These are phyloP conservation scores for Capsella rubella DNA, from an alignment of 441 rosid species.

Conservation along the genomic window DNA sequence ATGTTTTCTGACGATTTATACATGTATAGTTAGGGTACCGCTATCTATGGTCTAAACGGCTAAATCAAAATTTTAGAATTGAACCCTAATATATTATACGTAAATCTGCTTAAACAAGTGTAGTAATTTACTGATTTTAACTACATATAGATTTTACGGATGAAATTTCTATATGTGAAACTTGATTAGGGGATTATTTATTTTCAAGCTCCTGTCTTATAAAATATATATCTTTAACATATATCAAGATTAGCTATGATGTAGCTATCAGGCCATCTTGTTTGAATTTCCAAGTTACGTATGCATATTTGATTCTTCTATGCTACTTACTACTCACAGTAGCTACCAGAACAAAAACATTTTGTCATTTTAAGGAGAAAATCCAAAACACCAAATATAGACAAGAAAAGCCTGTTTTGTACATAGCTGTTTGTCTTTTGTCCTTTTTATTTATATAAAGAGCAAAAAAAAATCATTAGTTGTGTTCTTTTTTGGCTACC, in stretches of 20 bases:
- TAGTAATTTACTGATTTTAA: neutral
- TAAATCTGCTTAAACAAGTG: neutral
- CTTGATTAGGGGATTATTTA: neutral
- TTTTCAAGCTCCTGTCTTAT: neutral
- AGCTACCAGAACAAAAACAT: neutral
- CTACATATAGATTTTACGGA: neutral
- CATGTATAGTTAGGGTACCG: neutral
- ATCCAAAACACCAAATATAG: conserved; percentile 14
- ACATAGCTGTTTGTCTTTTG: too few relatives aligned
- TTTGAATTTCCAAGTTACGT: conserved; percentile 26
- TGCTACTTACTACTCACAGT: neutral
- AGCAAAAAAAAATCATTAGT: too few relatives aligned
- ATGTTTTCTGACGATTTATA: neutral
- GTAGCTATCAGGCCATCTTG: conserved; percentile 10
- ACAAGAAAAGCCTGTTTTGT: neutral
- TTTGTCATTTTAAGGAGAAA: conserved; percentile 14
- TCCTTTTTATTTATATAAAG: too few relatives aligned
- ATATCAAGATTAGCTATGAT: neutral
- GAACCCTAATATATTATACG: neutral
- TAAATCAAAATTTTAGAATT: neutral
- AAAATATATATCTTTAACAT: neutral
- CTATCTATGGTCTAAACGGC: neutral
- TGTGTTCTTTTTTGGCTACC: neutral
- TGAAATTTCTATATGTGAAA: neutral
- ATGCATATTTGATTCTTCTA: conserved; percentile 19